Base-by-base conservation (phyloP, 768 basidiomycete species). In the Mycena metata region DNA sequence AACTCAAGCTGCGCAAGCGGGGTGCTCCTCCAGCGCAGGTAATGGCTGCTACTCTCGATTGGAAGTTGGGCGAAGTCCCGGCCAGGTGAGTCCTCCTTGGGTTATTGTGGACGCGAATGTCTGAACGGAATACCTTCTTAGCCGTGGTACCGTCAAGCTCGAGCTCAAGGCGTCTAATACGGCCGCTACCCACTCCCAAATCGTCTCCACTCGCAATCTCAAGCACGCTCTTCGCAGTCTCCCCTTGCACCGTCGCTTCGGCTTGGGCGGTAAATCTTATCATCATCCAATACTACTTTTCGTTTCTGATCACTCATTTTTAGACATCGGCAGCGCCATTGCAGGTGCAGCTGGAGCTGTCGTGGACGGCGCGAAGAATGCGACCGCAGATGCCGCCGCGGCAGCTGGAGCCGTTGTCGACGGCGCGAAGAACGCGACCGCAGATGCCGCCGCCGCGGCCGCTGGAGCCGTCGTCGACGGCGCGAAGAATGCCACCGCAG, bases 111-210 rank as follows among this genome's bases (percentile, higher is more conserved):
- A 21, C 58, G 45, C 43, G 43, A n/a, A n/a, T 7, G 35, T 60
- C n/a, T 60, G 26, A 35, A n/a, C n/a, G 43, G 55, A 57, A 57
- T 41, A 23, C 19, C 36, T n/a, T n/a, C 19, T 11, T 24, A 60
- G 58, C 58, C 58, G 58, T 17, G 58, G 58, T 23, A 46, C 58
- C 43, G 58, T 60, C 58, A 23, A 47, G 58, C 58, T 60, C 58
- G 17, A 60, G 43, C 58, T 60, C 58, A 60, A 45, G 23, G 58
- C 58, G n/a, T 60, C 58, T 30, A 60, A 60, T 24, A 60, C 24
- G 19, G 26, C 43, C 30, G 58, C 58, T 11, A 60, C 58, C 26
- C 5, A 60, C 58, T 47, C 45, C 30, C 58, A 43, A 17, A 60
- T 60, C 46, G 45, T 60, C 45, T 30, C 43, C 43, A 60, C 58